Evolutionary conservation across 176 grass and related monocot species (phyloP), one percentile per base, ranked within the genome.

Genomic region (Aegilops umbellulata): DNA sequence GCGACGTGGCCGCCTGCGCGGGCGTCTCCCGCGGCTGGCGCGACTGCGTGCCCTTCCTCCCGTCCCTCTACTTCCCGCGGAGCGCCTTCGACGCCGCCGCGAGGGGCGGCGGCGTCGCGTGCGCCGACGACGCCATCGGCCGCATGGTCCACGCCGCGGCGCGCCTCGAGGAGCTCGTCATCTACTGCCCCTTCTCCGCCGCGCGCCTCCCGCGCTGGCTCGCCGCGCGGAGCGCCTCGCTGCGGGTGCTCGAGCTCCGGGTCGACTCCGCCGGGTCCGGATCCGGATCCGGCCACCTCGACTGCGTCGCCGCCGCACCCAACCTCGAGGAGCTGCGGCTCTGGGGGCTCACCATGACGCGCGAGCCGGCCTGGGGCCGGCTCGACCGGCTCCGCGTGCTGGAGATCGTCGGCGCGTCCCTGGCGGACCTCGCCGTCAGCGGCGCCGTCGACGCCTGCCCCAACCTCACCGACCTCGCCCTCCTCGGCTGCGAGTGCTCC

Each of bases 151-250:
- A 31, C 7, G 69, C 84, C 35, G 92, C 96, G 3, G 30, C 46
- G 6, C 81, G 88, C 13, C 88, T 98, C 25, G 78, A 95, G 90
- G 88, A 95, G 88, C 93, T 98, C 23, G 92, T 95, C 64, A 77
- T 98, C n/a, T 98, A 98, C 86, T 98, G 96, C 79, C 93, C 96
- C 38, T 98, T 98, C 88, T 91, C 91, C 57, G 29, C 87, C 8
- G 15, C 90, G 0, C 80, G 16, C 9, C 93, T 98, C 0, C 88
- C 82, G 5, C 60, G 38, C 62, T 95, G 93, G 94, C 57, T 98
- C 60, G 77, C 83, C 2, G 76, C 64, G 69, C 86, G 88, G 2
- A 74, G 84, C 65, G 39, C 83, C 13, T 86, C 92, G 44, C 90
- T 98, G 60, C 91, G 93, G 20, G 46, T 87, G 10, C 88, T 98